Base-by-base conservation (phyloP, 2,329 filamentous ascomycete genomes). In the Calonectria pteridis region DNA sequence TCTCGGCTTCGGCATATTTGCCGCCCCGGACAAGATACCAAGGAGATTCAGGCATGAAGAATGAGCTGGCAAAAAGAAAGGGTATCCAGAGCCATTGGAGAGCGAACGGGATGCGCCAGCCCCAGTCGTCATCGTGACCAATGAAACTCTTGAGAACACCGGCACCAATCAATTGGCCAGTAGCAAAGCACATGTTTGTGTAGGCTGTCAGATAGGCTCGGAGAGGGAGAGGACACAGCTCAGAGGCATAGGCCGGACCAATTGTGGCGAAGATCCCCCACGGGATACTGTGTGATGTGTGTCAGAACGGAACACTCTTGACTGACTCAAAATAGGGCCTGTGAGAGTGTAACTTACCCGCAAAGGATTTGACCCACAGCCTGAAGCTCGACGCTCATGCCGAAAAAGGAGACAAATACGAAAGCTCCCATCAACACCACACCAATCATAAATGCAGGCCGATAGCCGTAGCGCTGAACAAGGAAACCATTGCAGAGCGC, bases 241-340 rank as follows among this genome's bases (percentile, higher is more conserved):
- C 73, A 2, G 68, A 72, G 9, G 73, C 62, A 26, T 72, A 75
- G 2, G 73, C 69, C 4, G 73, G 65, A 4, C 66, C 73, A 16
- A 73, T 90, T 73, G 89, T 89, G 74, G 91, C 90, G 82, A 91
- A 91, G 78, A 91, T 87, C 26, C 90, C 90, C 90, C 90, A 92
- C 71, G 90, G 49, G 91, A 81, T 74, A 89, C 90, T 80, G 90
- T 88, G 9, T 2, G 13, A 49, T 11, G 18, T 49, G 7, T 20
- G n/a, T 49, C n/a, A 49, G 43, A 6, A 49, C n/a, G 20, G 20
- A 23, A 49, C n/a, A 11, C 43, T 2, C 9, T 23, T 7, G 43
- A 23, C n/a, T 49, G 20, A n/a, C 10, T 23, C 43, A n/a, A 9
- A 6, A 2, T 23, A 11, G 13, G 43, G 46, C 46, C 3, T 33